Conservation (phyloP, 129 eudicot genomes). For the Glebionis coronaria region DNA sequence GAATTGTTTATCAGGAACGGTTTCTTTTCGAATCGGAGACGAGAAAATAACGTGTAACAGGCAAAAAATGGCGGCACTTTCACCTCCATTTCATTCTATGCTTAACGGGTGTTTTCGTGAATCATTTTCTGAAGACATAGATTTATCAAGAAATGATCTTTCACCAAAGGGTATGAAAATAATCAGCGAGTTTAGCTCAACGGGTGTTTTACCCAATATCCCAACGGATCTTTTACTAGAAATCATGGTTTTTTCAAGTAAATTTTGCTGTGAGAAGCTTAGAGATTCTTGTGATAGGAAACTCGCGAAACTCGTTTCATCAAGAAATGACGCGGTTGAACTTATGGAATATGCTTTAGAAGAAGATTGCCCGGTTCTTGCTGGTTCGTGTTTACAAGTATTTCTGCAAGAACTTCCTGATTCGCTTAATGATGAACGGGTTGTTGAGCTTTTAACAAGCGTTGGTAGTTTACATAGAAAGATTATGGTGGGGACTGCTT, state of each 20-base stretch:
- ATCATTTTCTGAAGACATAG: conserved; percentile 66
- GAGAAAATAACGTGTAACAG: conserved; percentile 73
- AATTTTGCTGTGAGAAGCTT: conserved; percentile 83
- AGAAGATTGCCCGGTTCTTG: conserved; percentile 77
- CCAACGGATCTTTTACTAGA: conserved; percentile 68
- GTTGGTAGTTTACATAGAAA: conserved; percentile 50
- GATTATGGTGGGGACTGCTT: conserved; percentile 71
- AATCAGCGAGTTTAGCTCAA: conserved; percentile 60
- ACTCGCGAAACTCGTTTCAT: conserved; percentile 67
- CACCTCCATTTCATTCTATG: conserved; percentile 89
- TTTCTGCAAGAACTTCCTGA: conserved; percentile 86
- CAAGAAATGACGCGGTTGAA: conserved; percentile 79
- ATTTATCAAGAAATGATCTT: conserved; percentile 75
- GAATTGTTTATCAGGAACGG: conserved; percentile 33
- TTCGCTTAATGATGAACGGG: conserved; percentile 53
- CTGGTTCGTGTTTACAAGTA: conserved; percentile 88
- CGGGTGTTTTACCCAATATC: conserved; percentile 49
- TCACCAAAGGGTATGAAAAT: conserved; percentile 74
- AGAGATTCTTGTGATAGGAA: conserved; percentile 92
- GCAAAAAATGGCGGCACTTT: conserved; percentile 73
- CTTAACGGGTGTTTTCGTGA: conserved; percentile 88
- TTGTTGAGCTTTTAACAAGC: conserved; percentile 55
- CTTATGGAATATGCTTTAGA: conserved; percentile 89
- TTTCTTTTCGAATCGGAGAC: conserved; percentile 59
- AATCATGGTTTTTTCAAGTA: conserved; percentile 83